Base-by-base conservation (phyloP, 1,284 basidiomycete species). In the Xerocomus nothofagi region DNA sequence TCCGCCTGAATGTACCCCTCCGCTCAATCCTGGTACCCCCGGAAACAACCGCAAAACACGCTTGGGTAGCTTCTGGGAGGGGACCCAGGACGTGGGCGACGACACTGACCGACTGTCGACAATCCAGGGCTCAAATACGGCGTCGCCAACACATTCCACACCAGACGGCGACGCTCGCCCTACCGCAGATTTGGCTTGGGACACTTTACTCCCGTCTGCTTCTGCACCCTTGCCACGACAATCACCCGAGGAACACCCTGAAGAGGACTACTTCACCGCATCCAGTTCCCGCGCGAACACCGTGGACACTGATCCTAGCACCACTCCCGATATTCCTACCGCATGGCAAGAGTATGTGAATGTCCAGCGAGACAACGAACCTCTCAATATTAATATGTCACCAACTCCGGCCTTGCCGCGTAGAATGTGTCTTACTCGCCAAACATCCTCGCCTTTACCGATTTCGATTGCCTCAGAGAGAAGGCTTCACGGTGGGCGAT, bases 21-120 rank as follows among this genome's bases (percentile, higher is more conserved):
- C 60, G 56, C 47, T 59, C 17, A 63, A 69, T 39, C 61, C 68
- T 1, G 58, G 63, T 23, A 80, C 80, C 1, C 80, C 84, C 1
- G 75, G 74, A 32, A 74, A 69, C 39, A 71, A 67, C 38, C 76
- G 84, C 21, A 81, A 79, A 57, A 70, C 75, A 18, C 76, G 84
- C 23, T 64, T 86, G 29, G 77, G 77, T 39, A 82, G 80, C 49
- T 89, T 89, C 55, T 89, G 86, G 87, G 75, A 83, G 55, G 86
- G 85, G 15, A 79, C 76, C 6, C 74, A 73, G 54, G 76, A 80
- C 50, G 70, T 80, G 2, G 71, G 68, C 27, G 63, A 73, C 21
- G 61, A 72, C 42, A 58, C 45, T 8, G 72, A 67, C 37, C 47
- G 53, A 23, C 49, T 64, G 18, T 57, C 61, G 12, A 63, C 57